These are phyloP conservation scores for Colletotrichum eremochloae DNA, from an alignment of 2,329 filamentous ascomycete species.

Conservation along the genomic window DNA sequence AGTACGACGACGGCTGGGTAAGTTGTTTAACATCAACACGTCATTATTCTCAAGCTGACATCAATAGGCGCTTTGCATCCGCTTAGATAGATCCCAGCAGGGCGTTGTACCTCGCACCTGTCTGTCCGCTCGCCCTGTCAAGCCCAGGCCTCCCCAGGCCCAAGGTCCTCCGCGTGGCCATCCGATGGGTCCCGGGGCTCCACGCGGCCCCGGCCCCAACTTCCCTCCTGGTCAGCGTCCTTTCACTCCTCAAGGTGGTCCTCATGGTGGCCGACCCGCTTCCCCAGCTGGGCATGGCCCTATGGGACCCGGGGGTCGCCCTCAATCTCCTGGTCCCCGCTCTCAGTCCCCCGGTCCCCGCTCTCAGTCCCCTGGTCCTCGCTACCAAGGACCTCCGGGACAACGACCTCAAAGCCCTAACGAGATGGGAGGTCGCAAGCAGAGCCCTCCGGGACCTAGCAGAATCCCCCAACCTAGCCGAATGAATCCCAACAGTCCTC, in stretches of 20 bases:
- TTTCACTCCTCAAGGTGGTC: slow-evolving; percentile 56
- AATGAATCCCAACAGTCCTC: slow-evolving; percentile 56
- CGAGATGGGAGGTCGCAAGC: slow-evolving; percentile 54
- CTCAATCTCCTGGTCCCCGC: slow-evolving; percentile 62
- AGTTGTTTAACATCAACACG: slow-evolving; percentile 54
- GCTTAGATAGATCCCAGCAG: slow-evolving; percentile 90
- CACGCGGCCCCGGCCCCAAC: slow-evolving; percentile 50
- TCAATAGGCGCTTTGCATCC: slow-evolving; percentile 85
- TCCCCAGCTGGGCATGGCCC: slow-evolving; percentile 42
- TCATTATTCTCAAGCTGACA: slow-evolving; percentile 47
- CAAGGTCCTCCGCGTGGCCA: slow-evolving; percentile 65
- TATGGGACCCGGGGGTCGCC: slow-evolving; percentile 50
- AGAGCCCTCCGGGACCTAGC: slow-evolving; percentile 60
- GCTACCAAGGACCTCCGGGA: slow-evolving; percentile 49
- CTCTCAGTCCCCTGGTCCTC: slow-evolving; percentile 62
- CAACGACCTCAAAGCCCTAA: slow-evolving; percentile 58
- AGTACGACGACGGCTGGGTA: slow-evolving; percentile 99
- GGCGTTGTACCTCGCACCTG: slow-evolving; percentile 95
- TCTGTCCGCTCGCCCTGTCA: slow-evolving; percentile 90
- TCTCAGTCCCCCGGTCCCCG: slow-evolving; percentile 47
- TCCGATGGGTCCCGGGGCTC: slow-evolving; percentile 62
- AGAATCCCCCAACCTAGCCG: slow-evolving; percentile 57
- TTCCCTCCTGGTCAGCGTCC: slow-evolving; percentile 53
- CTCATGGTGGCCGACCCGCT: slow-evolving; percentile 50
- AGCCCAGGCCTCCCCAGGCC: slow-evolving; percentile 76